Conservation (phyloP, 352 stramenopile species). For the Globisporangium polare region DNA sequence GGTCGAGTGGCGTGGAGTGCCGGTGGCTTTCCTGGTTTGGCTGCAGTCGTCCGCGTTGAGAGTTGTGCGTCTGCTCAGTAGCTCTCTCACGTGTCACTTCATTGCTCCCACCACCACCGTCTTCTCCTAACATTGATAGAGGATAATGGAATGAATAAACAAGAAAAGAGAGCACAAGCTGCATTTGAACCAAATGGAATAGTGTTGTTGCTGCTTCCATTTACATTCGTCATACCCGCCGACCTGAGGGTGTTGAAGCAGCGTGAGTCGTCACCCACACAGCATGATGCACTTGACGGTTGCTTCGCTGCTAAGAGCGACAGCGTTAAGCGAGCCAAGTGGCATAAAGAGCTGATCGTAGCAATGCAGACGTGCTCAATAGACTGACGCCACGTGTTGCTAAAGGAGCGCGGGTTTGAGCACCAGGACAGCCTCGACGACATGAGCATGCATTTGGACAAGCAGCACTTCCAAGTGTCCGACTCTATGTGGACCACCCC, state of each 20-base stretch:
- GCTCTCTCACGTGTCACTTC: not conserved
- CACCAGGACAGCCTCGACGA: no score
- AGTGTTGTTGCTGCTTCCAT: not conserved
- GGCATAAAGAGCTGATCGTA: no score
- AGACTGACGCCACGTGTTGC: no score
- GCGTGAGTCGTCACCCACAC: no score
- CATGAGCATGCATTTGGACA: no score
- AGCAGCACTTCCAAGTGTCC: not conserved
- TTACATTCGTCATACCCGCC: not conserved
- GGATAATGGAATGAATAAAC: slow-evolving; percentile 4
- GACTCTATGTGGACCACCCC: no score
- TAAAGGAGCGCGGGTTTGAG: no score
- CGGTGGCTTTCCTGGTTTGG: not conserved
- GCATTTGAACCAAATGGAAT: not conserved
- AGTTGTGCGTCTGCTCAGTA: not conserved
- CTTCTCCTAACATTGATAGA: slow-evolving; percentile 8
- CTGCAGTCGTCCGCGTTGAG: not conserved
- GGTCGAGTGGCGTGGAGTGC: not conserved
- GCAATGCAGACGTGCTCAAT: no score
- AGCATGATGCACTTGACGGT: no score
- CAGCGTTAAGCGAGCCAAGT: no score
- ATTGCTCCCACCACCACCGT: not conserved
- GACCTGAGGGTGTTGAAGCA: no score
- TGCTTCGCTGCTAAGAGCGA: no score
- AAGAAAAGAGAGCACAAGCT: not conserved